Percentiles rank a stretch among this genome's conserved stretches.
Evolutionary conservation across 2,329 filamentous ascomycete genomes (phyloP).

Genomic region (Aureobasidium sp.): DNA sequence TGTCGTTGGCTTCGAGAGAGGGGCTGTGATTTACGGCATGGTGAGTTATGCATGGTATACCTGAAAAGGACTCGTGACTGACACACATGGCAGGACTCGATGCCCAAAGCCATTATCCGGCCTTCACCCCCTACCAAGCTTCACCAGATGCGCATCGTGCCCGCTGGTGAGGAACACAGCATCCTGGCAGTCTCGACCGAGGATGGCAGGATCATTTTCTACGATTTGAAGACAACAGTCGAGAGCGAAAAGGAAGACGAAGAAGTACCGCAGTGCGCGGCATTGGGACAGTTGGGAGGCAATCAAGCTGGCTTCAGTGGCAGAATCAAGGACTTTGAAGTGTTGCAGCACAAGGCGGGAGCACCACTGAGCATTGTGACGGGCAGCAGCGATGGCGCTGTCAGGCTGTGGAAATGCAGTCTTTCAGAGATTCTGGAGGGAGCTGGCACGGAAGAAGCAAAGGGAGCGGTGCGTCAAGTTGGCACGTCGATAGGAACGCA

Average conservation of each 20-base stretch:
- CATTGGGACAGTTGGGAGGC: slow-evolving; percentile 73
- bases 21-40: slow-evolving; percentile 77
- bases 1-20: slow-evolving; percentile 79
- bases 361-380: slow-evolving; percentile 54
- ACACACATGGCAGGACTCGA: slow-evolving; percentile 51
- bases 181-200: slow-evolving; percentile 77
- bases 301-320: slow-evolving; percentile 53
- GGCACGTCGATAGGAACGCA: slow-evolving; percentile 68
- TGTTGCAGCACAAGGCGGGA: slow-evolving; percentile 41
- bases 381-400: slow-evolving; percentile 74
- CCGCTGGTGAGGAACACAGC: slow-evolving; percentile 32
- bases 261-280: slow-evolving; percentile 39
- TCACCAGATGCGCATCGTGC: slow-evolving; percentile 70
- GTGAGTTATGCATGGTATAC: slow-evolving; percentile 31
- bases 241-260: slow-evolving; percentile 25
- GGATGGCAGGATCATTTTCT: slow-evolving; percentile 80
- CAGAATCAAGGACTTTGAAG: slow-evolving; percentile 82
- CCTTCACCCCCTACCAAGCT: slow-evolving; percentile 66
- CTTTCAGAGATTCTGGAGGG: slow-evolving; percentile 4
- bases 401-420: slow-evolving; percentile 66
- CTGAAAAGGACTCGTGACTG: neutral
- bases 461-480: slow-evolving; percentile 36
- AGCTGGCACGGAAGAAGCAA: neutral
- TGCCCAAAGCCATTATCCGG: slow-evolving; percentile 65
- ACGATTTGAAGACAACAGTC: slow-evolving; percentile 55